phyloP scores from a whole-genome alignment of 805 yeast species.

The Isabelozyma rhagii region DNA sequence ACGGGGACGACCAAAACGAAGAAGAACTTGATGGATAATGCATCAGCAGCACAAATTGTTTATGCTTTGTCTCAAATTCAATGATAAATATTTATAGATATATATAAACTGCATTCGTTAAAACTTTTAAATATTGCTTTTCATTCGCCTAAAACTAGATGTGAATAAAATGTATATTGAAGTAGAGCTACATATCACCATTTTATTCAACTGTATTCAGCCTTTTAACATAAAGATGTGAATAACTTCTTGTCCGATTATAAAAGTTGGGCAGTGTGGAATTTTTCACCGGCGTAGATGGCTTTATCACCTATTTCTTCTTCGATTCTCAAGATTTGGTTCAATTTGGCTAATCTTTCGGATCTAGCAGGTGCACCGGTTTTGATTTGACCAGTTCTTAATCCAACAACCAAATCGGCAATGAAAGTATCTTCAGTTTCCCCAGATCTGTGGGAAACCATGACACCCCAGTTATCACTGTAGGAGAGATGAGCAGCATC shows the following conservation, averaged over 20 bases:
- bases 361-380: conserved; percentile 22
- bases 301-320: conserved; percentile 17
- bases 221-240: background rate
- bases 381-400: conserved; percentile 19
- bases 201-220: background rate
- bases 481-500: conserved; percentile 14
- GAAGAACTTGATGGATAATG: conserved; percentile 13
- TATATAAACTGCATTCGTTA: background rate
- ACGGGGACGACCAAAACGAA: conserved; percentile 2
- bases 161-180: background rate
- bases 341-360: conserved; percentile 19
- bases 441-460: conserved; percentile 21
- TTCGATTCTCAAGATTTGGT: conserved; percentile 20
- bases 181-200: background rate
- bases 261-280: conserved; percentile 7
- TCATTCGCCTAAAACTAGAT: background rate
- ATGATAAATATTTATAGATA: background rate
- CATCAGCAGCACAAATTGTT: conserved; percentile 13
- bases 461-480: conserved; percentile 16
- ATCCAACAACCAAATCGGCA: conserved; percentile 20
- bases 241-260: background rate
- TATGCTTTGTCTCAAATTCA: conserved; percentile 6
- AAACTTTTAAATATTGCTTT: background rate
- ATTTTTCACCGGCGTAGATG: conserved; percentile 13
- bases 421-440: conserved; percentile 21